Evolutionary conservation across 2,329 filamentous ascomycete genomes (phyloP).

Genomic region (Arthroderma sp.): DNA sequence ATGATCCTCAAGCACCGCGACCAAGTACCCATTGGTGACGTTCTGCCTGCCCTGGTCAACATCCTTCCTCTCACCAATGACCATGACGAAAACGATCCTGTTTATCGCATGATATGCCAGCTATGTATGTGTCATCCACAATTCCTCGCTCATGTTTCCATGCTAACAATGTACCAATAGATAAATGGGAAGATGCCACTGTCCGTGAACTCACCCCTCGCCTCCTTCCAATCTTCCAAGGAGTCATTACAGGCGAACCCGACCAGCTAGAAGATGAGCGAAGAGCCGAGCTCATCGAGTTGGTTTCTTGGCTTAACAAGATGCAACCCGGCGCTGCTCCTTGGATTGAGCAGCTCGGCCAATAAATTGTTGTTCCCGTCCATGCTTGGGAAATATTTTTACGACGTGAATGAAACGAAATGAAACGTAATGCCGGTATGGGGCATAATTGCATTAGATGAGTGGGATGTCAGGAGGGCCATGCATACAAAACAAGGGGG

Average conservation of each 20-base stretch:
- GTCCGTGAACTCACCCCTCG: conserved; percentile 33
- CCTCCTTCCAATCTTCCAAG: conserved; percentile 35
- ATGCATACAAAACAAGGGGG: too few relatives aligned
- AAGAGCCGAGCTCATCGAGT: conserved; percentile 32
- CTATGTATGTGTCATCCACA: conserved; percentile 49
- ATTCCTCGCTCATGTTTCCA: not conserved
- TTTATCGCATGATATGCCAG: conserved; percentile 80
- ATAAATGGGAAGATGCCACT: conserved; percentile 35
- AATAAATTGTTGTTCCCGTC: conserved; percentile 1
- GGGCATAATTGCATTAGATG: too few relatives aligned
- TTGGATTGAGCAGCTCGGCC: conserved; percentile 20
- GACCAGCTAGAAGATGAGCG: conserved; percentile 38
- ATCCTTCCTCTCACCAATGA: conserved; percentile 83
- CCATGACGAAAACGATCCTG: conserved; percentile 89
- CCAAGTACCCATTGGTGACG: conserved; percentile 63
- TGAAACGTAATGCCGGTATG: not conserved
- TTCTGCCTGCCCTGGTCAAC: conserved; percentile 65
- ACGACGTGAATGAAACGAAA: not conserved
- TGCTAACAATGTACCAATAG: conserved; percentile 14
- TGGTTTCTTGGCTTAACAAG: conserved; percentile 37
- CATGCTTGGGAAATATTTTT: too few relatives aligned
- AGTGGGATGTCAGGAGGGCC: too few relatives aligned
- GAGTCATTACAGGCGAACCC: conserved; percentile 32
- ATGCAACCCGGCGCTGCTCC: conserved; percentile 28
- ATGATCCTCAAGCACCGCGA: conserved; percentile 88